A percentile compares a stretch with the other conserved stretches of the same genome.
These are phyloP conservation scores for Rutstroemia sp. DNA, from an alignment of 2,329 filamentous ascomycete genomes.

Conservation along the genomic window DNA sequence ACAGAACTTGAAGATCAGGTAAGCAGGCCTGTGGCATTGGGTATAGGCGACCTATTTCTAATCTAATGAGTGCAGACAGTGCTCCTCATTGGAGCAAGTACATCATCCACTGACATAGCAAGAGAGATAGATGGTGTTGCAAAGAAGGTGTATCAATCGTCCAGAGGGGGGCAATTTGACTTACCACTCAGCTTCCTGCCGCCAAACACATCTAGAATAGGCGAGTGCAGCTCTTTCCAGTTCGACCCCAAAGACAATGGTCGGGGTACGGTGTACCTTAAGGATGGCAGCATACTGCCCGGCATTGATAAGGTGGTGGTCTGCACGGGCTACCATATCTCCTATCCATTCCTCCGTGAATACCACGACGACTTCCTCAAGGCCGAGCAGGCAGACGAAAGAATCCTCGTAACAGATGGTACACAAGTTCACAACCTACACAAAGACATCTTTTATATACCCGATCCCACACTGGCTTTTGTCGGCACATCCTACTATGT, in stretches of 20 bases:
- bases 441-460: slow-evolving; percentile 45
- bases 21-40: not conserved
- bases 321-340: slow-evolving; percentile 62
- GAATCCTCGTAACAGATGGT: slow-evolving; percentile 46
- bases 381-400: slow-evolving; percentile 41
- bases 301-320: slow-evolving; percentile 56
- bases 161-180: slow-evolving; percentile 20
- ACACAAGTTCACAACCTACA: slow-evolving; percentile 40
- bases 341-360: slow-evolving; percentile 54
- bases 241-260: slow-evolving; percentile 29
- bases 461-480: slow-evolving; percentile 38
- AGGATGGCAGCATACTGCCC: slow-evolving; percentile 43
- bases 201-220: slow-evolving; percentile 13
- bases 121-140: slow-evolving; percentile 19
- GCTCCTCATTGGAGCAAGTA: slow-evolving; percentile 47
- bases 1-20: slow-evolving; percentile 46
- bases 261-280: slow-evolving; percentile 43
- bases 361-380: slow-evolving; percentile 34
- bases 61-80: slow-evolving; percentile 34
- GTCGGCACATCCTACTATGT: slow-evolving; percentile 41
- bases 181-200: slow-evolving; percentile 18
- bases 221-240: slow-evolving; percentile 18
- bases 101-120: slow-evolving; percentile 38
- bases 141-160: slow-evolving; percentile 23
- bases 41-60: not conserved